Base-by-base conservation (phyloP, 306 rosid genomes). In the Dryas drummondii region DNA sequence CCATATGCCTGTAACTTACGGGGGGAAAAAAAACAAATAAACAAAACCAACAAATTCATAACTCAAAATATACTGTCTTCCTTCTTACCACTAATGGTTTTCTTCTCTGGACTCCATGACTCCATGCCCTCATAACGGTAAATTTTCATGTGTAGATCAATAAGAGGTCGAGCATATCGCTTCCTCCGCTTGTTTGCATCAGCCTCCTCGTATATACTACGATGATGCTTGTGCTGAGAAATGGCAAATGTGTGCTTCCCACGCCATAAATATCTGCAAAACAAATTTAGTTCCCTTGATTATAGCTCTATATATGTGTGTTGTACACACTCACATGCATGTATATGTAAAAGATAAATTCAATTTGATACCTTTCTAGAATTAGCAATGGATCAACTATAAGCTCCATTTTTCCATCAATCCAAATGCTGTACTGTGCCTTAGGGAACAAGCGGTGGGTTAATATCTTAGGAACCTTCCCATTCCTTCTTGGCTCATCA, bases 401-500 rank as follows among this genome's bases (percentile, higher is more conserved):
- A 71, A 92, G 88, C 91, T 92, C 99, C 99, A 94, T 94, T 87
- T 94, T 94, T 78, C 97, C 98, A 86, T 94, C 98, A 27, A 94
- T 90, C 99, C 99, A 94, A 68, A 94, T 92, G 82, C 97, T 92
- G 79, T 94, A 92, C 72, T 85, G 99, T 63, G 97, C 91, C 68
- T 88, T 87, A 78, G 98, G 96, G 85, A 87, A 94, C 68, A 94
- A 73, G 58, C 96, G 87, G 81, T 94, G 98, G 54, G 94, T 92
- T 87, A 94, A 32, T 68, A 94, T 94, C 85, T 94, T 94, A 11
- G 98, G 97, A 79, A 94, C 96, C 84, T 92, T 94, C 73, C 97
- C 99, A 72, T 94, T 94, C 81, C 99, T 84, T 77, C 99, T 90
- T 68, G 99, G 99, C 78, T 94, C 99, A 84, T 94, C 99, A 80